Evolutionary conservation across 1,284 basidiomycete genomes (phyloP), one percentile per base, ranked within the genome.

Genomic region (Neonothopanus nambi): DNA sequence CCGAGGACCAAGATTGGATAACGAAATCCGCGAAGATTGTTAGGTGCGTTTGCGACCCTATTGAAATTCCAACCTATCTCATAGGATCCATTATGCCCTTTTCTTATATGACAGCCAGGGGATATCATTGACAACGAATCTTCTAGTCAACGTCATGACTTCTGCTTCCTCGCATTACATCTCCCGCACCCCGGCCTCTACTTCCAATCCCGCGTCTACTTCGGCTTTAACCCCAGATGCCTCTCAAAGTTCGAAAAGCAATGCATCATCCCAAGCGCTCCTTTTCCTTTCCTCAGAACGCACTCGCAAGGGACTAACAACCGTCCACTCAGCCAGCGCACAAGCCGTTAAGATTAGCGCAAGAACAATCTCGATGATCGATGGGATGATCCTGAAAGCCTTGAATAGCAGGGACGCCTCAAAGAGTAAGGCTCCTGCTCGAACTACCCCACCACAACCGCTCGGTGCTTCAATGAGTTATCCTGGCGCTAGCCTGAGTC

Each of bases 1-100:
- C 81, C 0, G 82, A 88, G 51, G 80, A 90, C 50, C 82, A 84
- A 61, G 85, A 91, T 65, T 87, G 83, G 82, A 77, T 93, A 56
- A 81, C 89, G 47, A 82, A 79, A 57, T 80, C 85, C 3, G 89
- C 89, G 1, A 78, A 82, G 20, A 68, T 84, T 23, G 74, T 87
- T 59, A 89, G 87, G 89, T 86, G 65, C 28, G 33, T 51, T 23
- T 46, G n/a, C 26, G 28, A 36, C 21, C n/a, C 41, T 24, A 39
- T 26, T 21, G 26, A 37, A 20, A 40, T 23, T 21, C 12, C 13
- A 2, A 26, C 21, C 15, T n/a, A 35, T 12, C 30, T n/a, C 20
- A n/a, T 12, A 21, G 21, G 15, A 24, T 35, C 33, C 12, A 30
- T 37, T 41, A 15, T 47, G 18, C 26, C 9, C 13, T 39, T 47